phyloP scores from a whole-genome alignment of 768 basidiomycete species.

The Serendipita indica region DNA sequence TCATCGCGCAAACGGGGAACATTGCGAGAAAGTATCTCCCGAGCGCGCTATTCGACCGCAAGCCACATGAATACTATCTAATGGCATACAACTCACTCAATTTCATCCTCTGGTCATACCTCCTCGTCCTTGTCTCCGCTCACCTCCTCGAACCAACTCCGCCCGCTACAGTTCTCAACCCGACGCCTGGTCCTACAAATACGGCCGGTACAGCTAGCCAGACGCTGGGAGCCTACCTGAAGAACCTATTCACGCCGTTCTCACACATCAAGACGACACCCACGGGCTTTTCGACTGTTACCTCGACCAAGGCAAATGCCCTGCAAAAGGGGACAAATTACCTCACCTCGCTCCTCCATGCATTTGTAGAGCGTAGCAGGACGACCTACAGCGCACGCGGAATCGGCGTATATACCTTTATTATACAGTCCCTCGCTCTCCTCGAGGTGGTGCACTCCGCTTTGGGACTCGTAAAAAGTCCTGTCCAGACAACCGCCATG shows the following conservation, averaged over 20 bases:
- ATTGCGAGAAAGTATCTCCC: background rate
- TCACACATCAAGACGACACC: constrained; percentile 20
- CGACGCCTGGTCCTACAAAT: constrained; percentile 16
- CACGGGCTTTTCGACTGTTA: constrained; percentile 21
- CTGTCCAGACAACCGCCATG: constrained; percentile 53
- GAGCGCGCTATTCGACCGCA: constrained; percentile 2
- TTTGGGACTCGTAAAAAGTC: constrained; percentile 65
- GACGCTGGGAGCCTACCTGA: constrained; percentile 20
- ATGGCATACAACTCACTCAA: constrained; percentile 66
- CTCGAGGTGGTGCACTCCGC: constrained; percentile 75
- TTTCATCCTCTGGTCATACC: constrained; percentile 54
- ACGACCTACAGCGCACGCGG: constrained; percentile 39
- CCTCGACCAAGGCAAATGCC: constrained; percentile 23
- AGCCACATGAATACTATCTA: constrained; percentile 41
- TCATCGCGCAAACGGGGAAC: background rate
- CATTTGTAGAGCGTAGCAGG: constrained; percentile 35
- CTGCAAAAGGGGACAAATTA: constrained; percentile 16
- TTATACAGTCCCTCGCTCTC: constrained; percentile 70
- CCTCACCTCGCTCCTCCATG: constrained; percentile 20
- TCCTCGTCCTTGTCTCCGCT: constrained; percentile 42
- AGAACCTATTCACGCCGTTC: constrained; percentile 19
- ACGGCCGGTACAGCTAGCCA: constrained; percentile 13
- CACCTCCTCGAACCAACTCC: constrained; percentile 25
- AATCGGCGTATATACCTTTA: constrained; percentile 44
- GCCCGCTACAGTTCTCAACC: constrained; percentile 23